A percentile compares a stretch with the other conserved stretches of the same genome.
Conservation (phyloP, 805 yeast species). For the Teunomyces funiuensis region DNA sequence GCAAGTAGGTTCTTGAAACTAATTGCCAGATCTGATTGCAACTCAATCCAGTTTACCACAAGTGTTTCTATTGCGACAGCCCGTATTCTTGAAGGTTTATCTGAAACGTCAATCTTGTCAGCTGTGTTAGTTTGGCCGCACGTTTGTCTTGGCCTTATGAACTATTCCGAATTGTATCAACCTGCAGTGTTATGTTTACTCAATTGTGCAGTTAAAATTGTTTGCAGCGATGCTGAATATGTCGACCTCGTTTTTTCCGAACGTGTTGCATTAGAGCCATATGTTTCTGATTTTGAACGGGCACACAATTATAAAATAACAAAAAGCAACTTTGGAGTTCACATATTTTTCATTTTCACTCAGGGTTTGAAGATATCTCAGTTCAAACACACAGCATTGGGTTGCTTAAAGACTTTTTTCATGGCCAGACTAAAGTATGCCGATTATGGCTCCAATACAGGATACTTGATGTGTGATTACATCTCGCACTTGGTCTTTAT, state of each 20-base stretch:
- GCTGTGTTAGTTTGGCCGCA: conserved; percentile 52
- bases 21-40: conserved; percentile 21
- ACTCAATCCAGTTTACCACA: conserved; percentile 31
- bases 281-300: conserved; percentile 44
- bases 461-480: conserved; percentile 4
- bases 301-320: conserved; percentile 39
- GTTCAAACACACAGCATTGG: conserved; percentile 49
- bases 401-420: conserved; percentile 44
- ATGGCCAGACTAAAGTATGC: conserved; percentile 37
- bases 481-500: conserved; percentile 28
- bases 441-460: conserved; percentile 12
- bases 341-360: conserved; percentile 46
- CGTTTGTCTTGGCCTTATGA: conserved; percentile 30
- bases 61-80: conserved; percentile 47
- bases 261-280: conserved; percentile 40
- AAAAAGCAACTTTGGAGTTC: conserved; percentile 49
- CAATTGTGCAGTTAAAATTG: conserved; percentile 25
- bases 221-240: conserved; percentile 22
- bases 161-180: conserved; percentile 31
- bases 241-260: conserved; percentile 29
- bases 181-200: conserved; percentile 31
- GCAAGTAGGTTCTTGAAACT: conserved; percentile 32
- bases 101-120: conserved; percentile 44
- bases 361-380: conserved; percentile 63
- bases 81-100: conserved; percentile 49